Conservation (phyloP, 2,329 filamentous ascomycete genomes). For the Didymella arachidicola region DNA sequence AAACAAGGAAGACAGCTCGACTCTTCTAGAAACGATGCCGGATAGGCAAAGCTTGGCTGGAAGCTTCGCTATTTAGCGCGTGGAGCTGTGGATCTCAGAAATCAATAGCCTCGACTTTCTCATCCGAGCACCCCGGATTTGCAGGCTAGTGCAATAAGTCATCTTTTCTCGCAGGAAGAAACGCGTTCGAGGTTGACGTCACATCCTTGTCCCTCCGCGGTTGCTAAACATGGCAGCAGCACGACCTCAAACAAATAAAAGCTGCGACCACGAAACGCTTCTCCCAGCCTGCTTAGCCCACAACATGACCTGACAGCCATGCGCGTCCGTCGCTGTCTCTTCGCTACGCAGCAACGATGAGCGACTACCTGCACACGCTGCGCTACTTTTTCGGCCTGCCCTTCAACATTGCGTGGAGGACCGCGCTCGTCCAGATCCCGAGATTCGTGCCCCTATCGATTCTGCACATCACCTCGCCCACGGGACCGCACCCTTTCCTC, state of each 20-base stretch:
- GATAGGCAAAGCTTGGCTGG: slow-evolving; percentile 12
- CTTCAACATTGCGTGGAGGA: slow-evolving; percentile 48
- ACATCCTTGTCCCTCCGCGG: slow-evolving; percentile 7
- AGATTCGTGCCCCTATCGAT: slow-evolving; percentile 49
- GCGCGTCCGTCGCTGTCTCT: slow-evolving; percentile 1
- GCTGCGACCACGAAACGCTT: slow-evolving; percentile 17
- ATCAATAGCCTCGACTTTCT: slow-evolving; percentile 7
- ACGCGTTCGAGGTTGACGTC: slow-evolving; percentile 10
- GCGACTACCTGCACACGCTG: slow-evolving; percentile 40
- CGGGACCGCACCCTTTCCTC: slow-evolving; percentile 54
- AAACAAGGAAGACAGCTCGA: background rate
- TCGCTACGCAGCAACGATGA: slow-evolving; percentile 35
- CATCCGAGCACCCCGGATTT: slow-evolving; percentile 15
- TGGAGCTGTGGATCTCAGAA: slow-evolving; percentile 7
- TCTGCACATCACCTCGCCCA: slow-evolving; percentile 50
- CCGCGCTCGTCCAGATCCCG: slow-evolving; percentile 48
- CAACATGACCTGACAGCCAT: slow-evolving; percentile 9
- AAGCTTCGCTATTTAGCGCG: slow-evolving; percentile 12
- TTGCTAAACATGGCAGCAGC: slow-evolving; percentile 15
- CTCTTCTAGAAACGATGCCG: background rate
- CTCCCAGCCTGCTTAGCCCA: background rate
- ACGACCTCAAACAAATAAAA: slow-evolving; percentile 16
- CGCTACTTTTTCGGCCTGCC: slow-evolving; percentile 50
- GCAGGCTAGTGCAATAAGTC: slow-evolving; percentile 1
- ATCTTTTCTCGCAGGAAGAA: background rate